Evolutionary conservation across 345 rosid species (phyloP), one percentile per base, ranked within the genome.

Genomic region (Dimocarpus longan): DNA sequence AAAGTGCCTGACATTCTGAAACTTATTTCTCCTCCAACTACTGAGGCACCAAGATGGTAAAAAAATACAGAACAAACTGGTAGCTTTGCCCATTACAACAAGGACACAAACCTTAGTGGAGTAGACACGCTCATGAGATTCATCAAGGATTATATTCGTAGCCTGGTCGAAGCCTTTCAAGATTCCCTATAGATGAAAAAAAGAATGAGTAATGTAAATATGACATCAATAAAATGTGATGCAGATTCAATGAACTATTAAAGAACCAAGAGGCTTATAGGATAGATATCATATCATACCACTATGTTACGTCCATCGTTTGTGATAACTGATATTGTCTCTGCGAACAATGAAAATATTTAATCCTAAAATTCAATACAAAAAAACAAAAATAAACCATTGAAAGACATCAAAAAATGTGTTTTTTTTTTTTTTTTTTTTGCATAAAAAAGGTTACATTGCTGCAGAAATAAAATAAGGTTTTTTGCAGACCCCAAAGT

Each of bases 231-330:
- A 3, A 44, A n/a, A 74, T 54, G 68, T 28, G 60, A 67, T 5
- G 59, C 10, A 62, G 13, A 62, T 59, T 65, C 43, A 42, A 18
- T 43, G 48, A 68, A 72, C 13, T 10, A n/a, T 24, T 71, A 71
- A 32, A 52, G 67, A 79, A 46, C 66, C 73, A 8, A 11, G 13
- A 73, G 56, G 73, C 26, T 50, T 59, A 71, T 12, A 62, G 52
- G 15, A 59, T 12, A 44, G 46, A 15, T 42, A 12, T n/a, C 43
- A 56, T 60, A 74, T 83, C 83, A 37, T 82, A 92, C 96, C 92
- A 94, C 97, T 76, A 95, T 93, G 83, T 93, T 95, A 77, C 97
- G 92, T 66, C 98, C 99, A 80, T 94, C 97, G 77, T 92, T 94
- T 37, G 97, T 92, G 76, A 90, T 94, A 6, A 94, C 90, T 11